Conservation (phyloP, 2,329 filamentous ascomycete genomes). For the Ceratocystis destructans region DNA sequence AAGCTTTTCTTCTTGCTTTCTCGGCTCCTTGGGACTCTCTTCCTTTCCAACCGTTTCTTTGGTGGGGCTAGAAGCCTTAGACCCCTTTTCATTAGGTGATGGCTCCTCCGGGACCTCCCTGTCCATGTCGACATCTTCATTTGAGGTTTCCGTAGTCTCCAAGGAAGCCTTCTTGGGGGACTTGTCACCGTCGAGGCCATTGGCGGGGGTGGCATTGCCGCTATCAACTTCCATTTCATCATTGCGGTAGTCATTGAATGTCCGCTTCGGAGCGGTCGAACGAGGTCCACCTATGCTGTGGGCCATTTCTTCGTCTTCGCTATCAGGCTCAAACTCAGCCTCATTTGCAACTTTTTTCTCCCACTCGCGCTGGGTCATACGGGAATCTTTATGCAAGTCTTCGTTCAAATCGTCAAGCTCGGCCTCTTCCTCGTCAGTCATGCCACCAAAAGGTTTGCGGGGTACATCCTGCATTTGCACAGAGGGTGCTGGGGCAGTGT, state of each 20-base stretch:
- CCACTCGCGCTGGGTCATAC: conserved; percentile 68
- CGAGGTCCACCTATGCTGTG: conserved; percentile 55
- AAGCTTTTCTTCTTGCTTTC: conserved; percentile 18
- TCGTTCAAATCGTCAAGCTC: conserved; percentile 60
- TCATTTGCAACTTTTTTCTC: conserved; percentile 65
- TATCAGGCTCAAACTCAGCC: conserved; percentile 65
- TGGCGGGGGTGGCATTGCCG: conserved; percentile 28
- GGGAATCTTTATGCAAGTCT: conserved; percentile 71
- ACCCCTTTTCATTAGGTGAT: conserved; percentile 21
- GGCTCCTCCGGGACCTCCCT: conserved; percentile 22
- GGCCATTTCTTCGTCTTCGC: conserved; percentile 75
- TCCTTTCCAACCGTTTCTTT: conserved; percentile 24
- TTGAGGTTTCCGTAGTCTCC: conserved; percentile 28
- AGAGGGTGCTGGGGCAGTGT: conserved; percentile 73
- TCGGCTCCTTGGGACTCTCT: conserved; percentile 17
- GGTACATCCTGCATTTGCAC: conserved; percentile 77
- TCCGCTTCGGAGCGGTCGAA: conserved; percentile 35
- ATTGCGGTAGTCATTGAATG: conserved; percentile 40
- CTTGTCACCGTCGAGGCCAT: conserved; percentile 26
- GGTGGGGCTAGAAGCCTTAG: conserved; percentile 18
- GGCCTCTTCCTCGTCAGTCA: conserved; percentile 53
- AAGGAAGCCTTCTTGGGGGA: conserved; percentile 23
- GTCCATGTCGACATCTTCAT: conserved; percentile 32
- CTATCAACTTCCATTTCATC: conserved; percentile 29
- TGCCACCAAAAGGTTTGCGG: conserved; percentile 45